Base-by-base conservation (phyloP, 768 basidiomycete species). In the Trametes cingulata region DNA sequence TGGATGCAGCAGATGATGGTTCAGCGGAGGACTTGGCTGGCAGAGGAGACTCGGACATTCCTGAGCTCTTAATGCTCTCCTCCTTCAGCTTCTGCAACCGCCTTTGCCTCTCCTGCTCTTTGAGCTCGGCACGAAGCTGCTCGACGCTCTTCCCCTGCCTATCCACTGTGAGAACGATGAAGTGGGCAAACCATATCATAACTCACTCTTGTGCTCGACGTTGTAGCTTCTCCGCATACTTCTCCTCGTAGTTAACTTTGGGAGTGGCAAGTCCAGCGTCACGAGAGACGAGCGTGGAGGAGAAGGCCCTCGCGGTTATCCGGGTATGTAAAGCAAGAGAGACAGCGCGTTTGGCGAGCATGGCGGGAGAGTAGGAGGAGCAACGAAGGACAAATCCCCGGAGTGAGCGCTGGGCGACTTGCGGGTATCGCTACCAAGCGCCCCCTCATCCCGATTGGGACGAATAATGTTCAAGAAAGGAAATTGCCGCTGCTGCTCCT, bases 151-250 rank as follows among this genome's bases (percentile, higher is more conserved):
- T 72, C 7, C 79, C 79, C 62, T 78, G 74, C 49, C 80, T 81
- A 53, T 5, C 17, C 3, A 22, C 39, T 58, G 47, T 54, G 42
- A 35, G 17, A 51, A 62, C 19, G 6, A 58, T 50, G 20, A 47
- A 33, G 17, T 7, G 24, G 35, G 37, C 47, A 61, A 62, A 52
- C n/a, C 33, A 63, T 51, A 42, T 61, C 63, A 22, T 29, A 45
- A 73, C 84, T 79, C 77, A 92, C 91, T 85, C 78, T 69, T 82
- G 74, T 41, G 90, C 86, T 66, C 77, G 81, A 66, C 79, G 76
- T 45, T 78, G 82, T 37, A 95, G 73, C 69, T 89, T 90, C 59
- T 87, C 82, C 14, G 84, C 81, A 69, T 95, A 94, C 68, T 83
- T 87, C 29, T 75, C 68, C 61, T 77, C 73, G 55, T 79, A 77